Evolutionary conservation across 2,329 filamentous ascomycete genomes (phyloP), one percentile per base, ranked within the genome.

Genomic region (Diaporthe batatas): DNA sequence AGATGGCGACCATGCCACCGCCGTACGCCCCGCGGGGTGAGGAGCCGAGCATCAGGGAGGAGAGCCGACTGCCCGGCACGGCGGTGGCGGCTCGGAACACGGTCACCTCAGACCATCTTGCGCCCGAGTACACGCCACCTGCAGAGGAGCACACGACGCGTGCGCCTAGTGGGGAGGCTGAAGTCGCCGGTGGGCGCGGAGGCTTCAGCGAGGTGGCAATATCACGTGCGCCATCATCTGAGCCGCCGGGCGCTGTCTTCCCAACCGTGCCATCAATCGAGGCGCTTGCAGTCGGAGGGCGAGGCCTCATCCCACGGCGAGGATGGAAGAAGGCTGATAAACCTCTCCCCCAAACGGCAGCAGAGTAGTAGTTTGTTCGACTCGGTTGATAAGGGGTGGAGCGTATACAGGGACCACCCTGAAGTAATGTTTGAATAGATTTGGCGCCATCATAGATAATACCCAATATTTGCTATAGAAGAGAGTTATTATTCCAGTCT

Each of bases 1-100:
- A 71, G 70, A 49, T 68, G 70, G 58, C 57, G 36, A 65, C 59
- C 12, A 44, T 71, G 14, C 49, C 64, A 51, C 70, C 70, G 32
- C 58, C 58, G 23, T 71, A 71, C n/a, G 57, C 68, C 8, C 68
- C 68, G 25, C 54, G 55, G 32, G 58, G 47, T 14, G 47, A 65
- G 29, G 58, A 44, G 3, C 29, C 69, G 3, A 39, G 29, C 21
- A 65, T 44, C 7, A n/a, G 44, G 1, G 44, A 65, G 1, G 59
- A 65, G 44, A 44, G 12, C 29, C 34, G 59, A 7, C 11, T 44
- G n/a, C 29, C 39, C 4, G 23, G 36, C 16, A 8, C 8, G 10
- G 59, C 18, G 11, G n/a, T 36, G 11, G 25, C 25, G 10, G 25
- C 23, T 4, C 16, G 18, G 39, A 39, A 64, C 42, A 10, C 29